These are phyloP conservation scores for Pulicaria dysenterica DNA, from an alignment of 129 eudicot species.

Conservation along the genomic window DNA sequence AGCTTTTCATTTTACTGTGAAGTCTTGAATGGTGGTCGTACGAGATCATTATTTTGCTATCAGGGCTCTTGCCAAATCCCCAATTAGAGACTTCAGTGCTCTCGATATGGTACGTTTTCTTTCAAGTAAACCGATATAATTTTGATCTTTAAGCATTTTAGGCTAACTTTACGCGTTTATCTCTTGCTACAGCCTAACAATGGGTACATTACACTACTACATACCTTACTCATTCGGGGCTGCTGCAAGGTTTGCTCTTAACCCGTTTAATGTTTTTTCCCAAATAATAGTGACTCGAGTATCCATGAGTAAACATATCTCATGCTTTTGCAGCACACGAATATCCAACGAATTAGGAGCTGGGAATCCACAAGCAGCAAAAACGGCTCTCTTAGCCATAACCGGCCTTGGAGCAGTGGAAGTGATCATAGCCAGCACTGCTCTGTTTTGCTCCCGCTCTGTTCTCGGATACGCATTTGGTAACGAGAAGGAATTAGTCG, in stretches of 20 bases:
- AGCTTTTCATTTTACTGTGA: conserved; percentile 11
- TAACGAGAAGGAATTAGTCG: conserved; percentile 33
- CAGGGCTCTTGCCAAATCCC: conserved; percentile 61
- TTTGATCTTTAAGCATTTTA: not conserved
- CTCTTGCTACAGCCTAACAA: conserved; percentile 39
- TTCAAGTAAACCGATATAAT: not conserved
- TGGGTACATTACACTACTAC: conserved; percentile 38
- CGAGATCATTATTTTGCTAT: conserved; percentile 51
- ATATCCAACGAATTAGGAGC: conserved; percentile 44
- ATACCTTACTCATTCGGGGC: conserved; percentile 55
- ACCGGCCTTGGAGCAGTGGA: conserved; percentile 33
- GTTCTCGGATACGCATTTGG: conserved; percentile 40
- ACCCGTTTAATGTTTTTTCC: not conserved
- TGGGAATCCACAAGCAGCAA: conserved; percentile 41
- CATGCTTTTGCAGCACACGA: conserved; percentile 34
- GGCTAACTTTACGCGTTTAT: not conserved
- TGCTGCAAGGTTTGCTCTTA: conserved; percentile 46
- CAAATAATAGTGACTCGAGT: not conserved
- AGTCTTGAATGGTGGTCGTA: conserved; percentile 69
- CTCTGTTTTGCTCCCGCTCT: conserved; percentile 31
- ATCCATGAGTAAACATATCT: not conserved
- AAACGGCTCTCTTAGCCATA: conserved; percentile 22
- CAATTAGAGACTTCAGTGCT: conserved; percentile 66
- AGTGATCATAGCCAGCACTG: conserved; percentile 27
- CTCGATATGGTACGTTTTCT: conserved; percentile 52